Conservation (phyloP, 2,329 filamentous ascomycete genomes). For the Hypocrella siamensis region DNA sequence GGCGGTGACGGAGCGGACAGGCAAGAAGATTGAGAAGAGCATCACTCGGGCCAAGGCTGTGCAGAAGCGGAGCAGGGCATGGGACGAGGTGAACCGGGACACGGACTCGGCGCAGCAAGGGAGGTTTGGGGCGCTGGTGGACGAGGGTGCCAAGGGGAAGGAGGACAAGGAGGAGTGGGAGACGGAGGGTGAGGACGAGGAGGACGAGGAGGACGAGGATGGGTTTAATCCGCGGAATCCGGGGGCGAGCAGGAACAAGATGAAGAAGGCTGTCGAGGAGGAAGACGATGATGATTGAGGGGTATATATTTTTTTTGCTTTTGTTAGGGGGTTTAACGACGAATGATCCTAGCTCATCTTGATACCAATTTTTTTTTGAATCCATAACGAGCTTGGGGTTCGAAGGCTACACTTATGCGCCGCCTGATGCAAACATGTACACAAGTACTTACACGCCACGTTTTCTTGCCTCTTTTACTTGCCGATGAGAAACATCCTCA, state of each 20-base stretch:
- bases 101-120: constrained; percentile 8
- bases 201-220: constrained; percentile 14
- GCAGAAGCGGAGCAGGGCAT: constrained; percentile 33
- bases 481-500: constrained; percentile 27
- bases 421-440: no score
- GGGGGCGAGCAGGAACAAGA: not conserved
- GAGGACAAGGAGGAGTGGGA: constrained; percentile 12
- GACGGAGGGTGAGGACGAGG: constrained; percentile 21
- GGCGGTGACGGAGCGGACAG: constrained; percentile 42
- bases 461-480: constrained; percentile 3
- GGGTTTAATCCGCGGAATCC: not conserved
- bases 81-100: constrained; percentile 41
- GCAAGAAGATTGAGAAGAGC: constrained; percentile 39
- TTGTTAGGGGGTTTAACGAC: no score
- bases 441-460: not conserved
- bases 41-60: constrained; percentile 30
- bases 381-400: no score
- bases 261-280: constrained; percentile 2
- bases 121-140: constrained; percentile 6
- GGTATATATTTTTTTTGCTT: not conserved
- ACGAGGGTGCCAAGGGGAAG: constrained; percentile 6
- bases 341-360: no score
- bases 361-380: no score
- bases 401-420: no score
- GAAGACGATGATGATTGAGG: constrained; percentile 2